A percentile compares a stretch with the other conserved stretches of the same genome.
phyloP scores from a whole-genome alignment of 108 stramenopile species.

The Skeletonema tropicum region DNA sequence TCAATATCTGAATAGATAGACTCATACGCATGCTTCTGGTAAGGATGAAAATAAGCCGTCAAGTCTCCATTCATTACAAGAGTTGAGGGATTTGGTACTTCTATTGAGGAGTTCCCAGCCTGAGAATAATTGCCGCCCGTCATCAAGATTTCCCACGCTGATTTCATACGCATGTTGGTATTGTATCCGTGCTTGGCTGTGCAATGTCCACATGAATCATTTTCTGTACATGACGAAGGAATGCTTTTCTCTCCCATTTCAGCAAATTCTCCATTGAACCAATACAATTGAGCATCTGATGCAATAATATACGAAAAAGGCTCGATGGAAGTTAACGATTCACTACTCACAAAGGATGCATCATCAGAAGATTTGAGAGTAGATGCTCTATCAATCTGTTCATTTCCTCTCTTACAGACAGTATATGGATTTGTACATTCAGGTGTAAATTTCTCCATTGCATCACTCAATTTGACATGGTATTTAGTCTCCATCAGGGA shows the following conservation, averaged over 20 bases:
- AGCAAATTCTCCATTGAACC: constrained; percentile 59
- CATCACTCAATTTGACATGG: constrained; percentile 22
- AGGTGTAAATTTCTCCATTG: constrained; percentile 44
- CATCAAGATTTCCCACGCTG: constrained; percentile 47
- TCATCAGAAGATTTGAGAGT: no score
- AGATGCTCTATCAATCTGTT: constrained; percentile 35
- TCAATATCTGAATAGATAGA: constrained; percentile 46
- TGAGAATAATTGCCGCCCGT: not conserved
- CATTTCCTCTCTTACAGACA: constrained; percentile 35
- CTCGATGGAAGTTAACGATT: not conserved
- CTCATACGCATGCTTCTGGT: constrained; percentile 45
- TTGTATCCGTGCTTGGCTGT: constrained; percentile 40
- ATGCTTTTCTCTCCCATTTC: constrained; percentile 40
- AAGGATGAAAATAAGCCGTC: constrained; percentile 54
- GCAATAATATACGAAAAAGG: constrained; percentile 53
- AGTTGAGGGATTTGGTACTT: constrained; percentile 43
- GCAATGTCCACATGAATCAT: constrained; percentile 47
- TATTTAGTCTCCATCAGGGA: constrained; percentile 47
- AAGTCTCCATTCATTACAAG: constrained; percentile 59
- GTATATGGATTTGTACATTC: constrained; percentile 36
- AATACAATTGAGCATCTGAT: constrained; percentile 51
- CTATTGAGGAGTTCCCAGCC: not conserved
- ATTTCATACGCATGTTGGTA: constrained; percentile 41
- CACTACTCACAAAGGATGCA: no score
- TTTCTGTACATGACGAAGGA: constrained; percentile 31